A percentile compares a stretch with the other conserved stretches of the same genome.
Conservation (phyloP, 139 green algal genomes). For the Zygnema circumcarinatum region DNA sequence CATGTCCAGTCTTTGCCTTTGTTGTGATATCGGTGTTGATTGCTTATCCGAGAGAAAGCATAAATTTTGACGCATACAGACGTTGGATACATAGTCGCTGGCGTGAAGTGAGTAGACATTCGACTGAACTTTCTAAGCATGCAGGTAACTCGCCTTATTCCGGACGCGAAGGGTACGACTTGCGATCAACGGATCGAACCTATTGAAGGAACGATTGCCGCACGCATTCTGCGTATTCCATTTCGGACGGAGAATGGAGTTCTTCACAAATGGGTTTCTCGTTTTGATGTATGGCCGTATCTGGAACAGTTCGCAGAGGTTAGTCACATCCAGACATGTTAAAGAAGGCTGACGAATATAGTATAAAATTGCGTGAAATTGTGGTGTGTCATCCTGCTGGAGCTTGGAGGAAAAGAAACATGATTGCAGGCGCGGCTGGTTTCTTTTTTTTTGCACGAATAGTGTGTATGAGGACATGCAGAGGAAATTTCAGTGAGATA, state of each 20-base stretch:
- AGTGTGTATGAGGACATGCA: no score
- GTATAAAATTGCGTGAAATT: no score
- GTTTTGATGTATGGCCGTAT: slow-evolving; percentile 84
- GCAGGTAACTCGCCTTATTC: slow-evolving; percentile 81
- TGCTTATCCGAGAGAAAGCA: not conserved
- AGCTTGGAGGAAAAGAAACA: not conserved
- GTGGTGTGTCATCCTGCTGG: not conserved
- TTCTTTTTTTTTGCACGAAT: no score
- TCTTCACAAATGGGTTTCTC: slow-evolving; percentile 76
- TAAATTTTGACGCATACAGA: no score
- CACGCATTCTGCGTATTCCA: slow-evolving; percentile 79
- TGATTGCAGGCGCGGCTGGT: no score
- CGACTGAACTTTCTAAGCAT: slow-evolving; percentile 42
- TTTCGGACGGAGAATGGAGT: slow-evolving; percentile 69
- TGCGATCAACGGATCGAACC: slow-evolving; percentile 81
- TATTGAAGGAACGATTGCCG: slow-evolving; percentile 73
- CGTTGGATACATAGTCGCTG: no score
- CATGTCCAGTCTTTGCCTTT: no score
- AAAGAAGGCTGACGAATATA: no score
- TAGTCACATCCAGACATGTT: not conserved
- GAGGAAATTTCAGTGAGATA: no score
- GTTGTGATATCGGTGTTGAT: no score
- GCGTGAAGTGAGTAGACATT: no score
- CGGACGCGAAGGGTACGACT: slow-evolving; percentile 75
- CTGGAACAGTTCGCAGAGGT: slow-evolving; percentile 81